Evolutionary conservation across 176 grass and related monocot species (phyloP).

Genomic region (Pontederia paniculata): DNA sequence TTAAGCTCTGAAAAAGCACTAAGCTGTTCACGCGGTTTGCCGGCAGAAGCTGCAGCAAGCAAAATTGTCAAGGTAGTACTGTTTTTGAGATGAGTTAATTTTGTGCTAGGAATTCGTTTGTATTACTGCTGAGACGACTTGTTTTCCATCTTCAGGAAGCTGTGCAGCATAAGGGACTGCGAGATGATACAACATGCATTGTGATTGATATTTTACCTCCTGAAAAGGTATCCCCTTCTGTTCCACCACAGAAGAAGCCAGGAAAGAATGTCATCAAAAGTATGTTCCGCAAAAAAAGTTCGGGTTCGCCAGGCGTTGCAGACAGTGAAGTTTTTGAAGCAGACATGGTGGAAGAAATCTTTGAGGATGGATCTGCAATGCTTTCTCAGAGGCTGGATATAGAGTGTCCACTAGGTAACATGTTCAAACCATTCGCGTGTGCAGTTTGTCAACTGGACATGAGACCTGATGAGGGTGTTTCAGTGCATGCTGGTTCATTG

Average conservation of each 20-base stretch:
- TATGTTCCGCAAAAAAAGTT: constrained; percentile 57
- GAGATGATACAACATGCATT: constrained; percentile 91
- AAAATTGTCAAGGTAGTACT: constrained; percentile 66
- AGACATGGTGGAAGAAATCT: constrained; percentile 40
- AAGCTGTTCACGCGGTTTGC: constrained; percentile 60
- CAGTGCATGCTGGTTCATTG: constrained; percentile 40
- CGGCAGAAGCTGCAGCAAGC: constrained; percentile 66
- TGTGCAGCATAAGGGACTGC: constrained; percentile 59
- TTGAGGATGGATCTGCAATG: constrained; percentile 36
- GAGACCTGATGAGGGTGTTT: constrained; percentile 78
- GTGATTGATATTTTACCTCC: constrained; percentile 80
- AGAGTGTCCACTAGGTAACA: constrained; percentile 40
- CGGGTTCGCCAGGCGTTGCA: constrained; percentile 37
- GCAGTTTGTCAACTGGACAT: constrained; percentile 86
- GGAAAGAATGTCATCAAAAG: constrained; percentile 65
- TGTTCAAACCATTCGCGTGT: constrained; percentile 70
- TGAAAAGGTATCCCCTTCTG: constrained; percentile 56
- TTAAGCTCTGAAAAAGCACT: constrained; percentile 61
- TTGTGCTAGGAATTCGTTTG: no score
- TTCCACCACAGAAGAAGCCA: constrained; percentile 40
- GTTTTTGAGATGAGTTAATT: not conserved
- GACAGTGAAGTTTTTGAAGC: constrained; percentile 45
- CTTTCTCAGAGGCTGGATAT: constrained; percentile 44
- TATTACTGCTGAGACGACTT: not conserved
- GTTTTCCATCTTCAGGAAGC: constrained; percentile 47